Evolutionary conservation across 108 stramenopile species (phyloP).

Genomic region (Aurantiochytrium sp.): DNA sequence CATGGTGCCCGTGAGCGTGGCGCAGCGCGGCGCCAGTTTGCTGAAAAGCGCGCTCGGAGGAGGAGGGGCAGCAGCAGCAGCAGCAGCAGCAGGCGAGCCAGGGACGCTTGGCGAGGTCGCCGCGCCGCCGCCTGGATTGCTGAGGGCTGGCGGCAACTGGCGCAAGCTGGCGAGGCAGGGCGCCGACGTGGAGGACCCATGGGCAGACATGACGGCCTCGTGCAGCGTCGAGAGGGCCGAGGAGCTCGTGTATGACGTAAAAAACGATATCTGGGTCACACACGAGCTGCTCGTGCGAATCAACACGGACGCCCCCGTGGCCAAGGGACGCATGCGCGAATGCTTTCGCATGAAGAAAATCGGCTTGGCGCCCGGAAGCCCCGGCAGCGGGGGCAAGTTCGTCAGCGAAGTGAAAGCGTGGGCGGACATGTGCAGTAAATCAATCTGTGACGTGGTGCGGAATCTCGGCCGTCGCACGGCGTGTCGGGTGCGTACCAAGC

Average conservation of each 20-base stretch:
- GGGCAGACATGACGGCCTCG: neutral
- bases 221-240: neutral
- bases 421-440: neutral
- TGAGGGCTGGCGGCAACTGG: neutral
- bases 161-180: neutral
- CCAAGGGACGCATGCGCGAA: slow-evolving; percentile 15
- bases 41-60: too few species aligned
- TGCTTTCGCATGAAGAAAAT: neutral
- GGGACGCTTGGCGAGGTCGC: too few species aligned
- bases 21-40: too few species aligned
- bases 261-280: neutral
- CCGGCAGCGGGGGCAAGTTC: neutral
- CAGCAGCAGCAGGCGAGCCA: too few species aligned
- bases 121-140: too few species aligned
- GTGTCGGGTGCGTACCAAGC: neutral
- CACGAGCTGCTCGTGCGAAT: neutral
- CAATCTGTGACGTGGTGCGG: neutral
- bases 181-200: neutral
- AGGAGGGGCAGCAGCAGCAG: too few species aligned
- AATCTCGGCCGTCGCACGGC: neutral
- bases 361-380: neutral
- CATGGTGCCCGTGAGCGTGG: too few species aligned
- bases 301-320: neutral
- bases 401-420: neutral
- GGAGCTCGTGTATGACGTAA: neutral